Evolutionary conservation across 176 grass and related monocot genomes (phyloP), one percentile per base, ranked within the genome.

Genomic region (Luzula sylvatica): DNA sequence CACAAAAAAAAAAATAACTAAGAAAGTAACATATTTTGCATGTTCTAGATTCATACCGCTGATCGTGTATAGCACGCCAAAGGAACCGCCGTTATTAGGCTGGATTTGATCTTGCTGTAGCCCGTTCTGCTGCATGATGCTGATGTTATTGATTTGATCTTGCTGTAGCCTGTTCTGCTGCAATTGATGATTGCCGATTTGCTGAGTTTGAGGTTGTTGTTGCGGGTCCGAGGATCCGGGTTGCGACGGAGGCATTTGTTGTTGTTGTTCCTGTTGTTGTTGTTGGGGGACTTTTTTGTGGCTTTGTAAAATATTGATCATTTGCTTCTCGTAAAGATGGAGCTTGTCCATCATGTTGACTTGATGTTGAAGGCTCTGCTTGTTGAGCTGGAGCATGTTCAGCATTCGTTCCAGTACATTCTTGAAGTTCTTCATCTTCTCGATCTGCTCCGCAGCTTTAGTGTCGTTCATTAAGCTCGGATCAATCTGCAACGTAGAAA

Each of bases 381-480:
- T 95, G 47, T 50, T 50, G 7, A 71, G 15, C 63, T 82, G 77
- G 53, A 95, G 28, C 24, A 82, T 0, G 3, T 66, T 32, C 43
- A 95, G 66, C 35, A 32, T 70, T 23, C 66, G 67, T 13, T 88
- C 84, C 66, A 95, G 43, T 51, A 82, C 26, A 0, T 1, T 0
- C 58, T 86, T 88, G 58, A 82, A 95, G 21, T 0, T 29, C 46
- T 82, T 88, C 74, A 95, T 77, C 55, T 43, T 95, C 3, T 88
- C 84, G 58, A 78, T 66, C 15, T 82, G 84, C 0, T 88, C 84
- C 26, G 56, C n/a, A 62, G 35, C 22, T 45, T 56, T 88, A 46
- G 58, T 66, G 50, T 49, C 47, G 0, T 53, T 4, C 53, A 56
- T 66, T 20, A 76, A 46, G 8, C 70, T 32, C 55, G 3, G 70